phyloP scores from a whole-genome alignment of 352 stramenopile species.

The Peronosclerospora sorghi region DNA sequence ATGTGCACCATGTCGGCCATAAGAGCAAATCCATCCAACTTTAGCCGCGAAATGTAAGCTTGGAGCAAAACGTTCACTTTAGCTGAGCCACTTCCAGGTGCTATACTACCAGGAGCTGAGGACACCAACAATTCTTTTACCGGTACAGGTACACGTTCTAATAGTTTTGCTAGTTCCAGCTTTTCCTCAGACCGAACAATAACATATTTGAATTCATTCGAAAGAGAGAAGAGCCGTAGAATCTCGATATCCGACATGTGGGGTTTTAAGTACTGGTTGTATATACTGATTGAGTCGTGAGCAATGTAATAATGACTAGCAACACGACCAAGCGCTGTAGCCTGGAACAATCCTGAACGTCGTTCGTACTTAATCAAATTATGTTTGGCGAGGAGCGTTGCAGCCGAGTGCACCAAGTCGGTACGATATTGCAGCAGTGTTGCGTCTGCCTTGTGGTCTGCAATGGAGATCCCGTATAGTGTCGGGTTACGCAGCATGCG shows the following conservation, averaged over 20 bases:
- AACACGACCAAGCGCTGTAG: slow-evolving; percentile 95
- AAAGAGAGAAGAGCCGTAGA: slow-evolving; percentile 97
- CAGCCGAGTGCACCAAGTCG: slow-evolving; percentile 95
- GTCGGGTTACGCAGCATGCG: slow-evolving; percentile 96
- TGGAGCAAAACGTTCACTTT: slow-evolving; percentile 99
- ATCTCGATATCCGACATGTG: slow-evolving; percentile 99
- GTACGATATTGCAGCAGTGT: slow-evolving; percentile 91
- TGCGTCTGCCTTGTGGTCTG: slow-evolving; percentile 85
- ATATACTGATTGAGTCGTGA: slow-evolving; percentile 96
- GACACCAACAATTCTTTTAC: slow-evolving; percentile 92
- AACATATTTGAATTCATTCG: slow-evolving; percentile 98
- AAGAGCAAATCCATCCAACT: slow-evolving; percentile 96
- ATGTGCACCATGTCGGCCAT: slow-evolving; percentile 99
- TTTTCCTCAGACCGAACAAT: slow-evolving; percentile 98
- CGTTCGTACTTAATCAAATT: slow-evolving; percentile 98
- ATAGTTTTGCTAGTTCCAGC: slow-evolving; percentile 95
- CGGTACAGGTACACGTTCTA: slow-evolving; percentile 96
- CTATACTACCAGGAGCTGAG: slow-evolving; percentile 22
- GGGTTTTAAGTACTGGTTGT: slow-evolving; percentile 97
- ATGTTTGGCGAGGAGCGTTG: slow-evolving; percentile 92
- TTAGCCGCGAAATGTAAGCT: slow-evolving; percentile 97
- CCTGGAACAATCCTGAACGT: slow-evolving; percentile 90
- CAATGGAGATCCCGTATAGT: slow-evolving; percentile 91
- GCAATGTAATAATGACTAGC: slow-evolving; percentile 99
- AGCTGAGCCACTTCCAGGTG: slow-evolving; percentile 62